A percentile compares a stretch with the other conserved stretches of the same genome.
These are phyloP conservation scores for Phytophthora agathidicida DNA, from an alignment of 352 stramenopile species.

Conservation along the genomic window DNA sequence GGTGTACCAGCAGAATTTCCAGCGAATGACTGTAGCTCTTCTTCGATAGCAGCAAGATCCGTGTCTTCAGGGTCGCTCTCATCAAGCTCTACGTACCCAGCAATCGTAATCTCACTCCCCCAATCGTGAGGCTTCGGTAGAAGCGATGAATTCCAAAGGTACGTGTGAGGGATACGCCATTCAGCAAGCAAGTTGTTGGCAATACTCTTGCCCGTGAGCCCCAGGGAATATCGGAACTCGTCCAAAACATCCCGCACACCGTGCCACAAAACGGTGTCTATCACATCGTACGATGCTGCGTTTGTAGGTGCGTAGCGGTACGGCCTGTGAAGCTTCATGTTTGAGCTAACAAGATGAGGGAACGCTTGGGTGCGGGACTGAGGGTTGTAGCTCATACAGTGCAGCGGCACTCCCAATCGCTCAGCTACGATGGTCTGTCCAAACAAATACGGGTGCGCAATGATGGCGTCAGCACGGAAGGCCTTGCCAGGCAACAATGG, in stretches of 20 bases:
- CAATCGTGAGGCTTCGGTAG: slow-evolving; percentile 71
- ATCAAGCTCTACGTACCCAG: slow-evolving; percentile 55
- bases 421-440: slow-evolving; percentile 69
- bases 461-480: slow-evolving; percentile 77
- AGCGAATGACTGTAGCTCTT: slow-evolving; percentile 28
- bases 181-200: slow-evolving; percentile 44
- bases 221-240: slow-evolving; percentile 60
- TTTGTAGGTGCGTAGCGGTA: slow-evolving; percentile 58
- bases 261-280: slow-evolving; percentile 61
- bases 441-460: slow-evolving; percentile 69
- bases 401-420: slow-evolving; percentile 73
- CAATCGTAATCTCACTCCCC: slow-evolving; percentile 57
- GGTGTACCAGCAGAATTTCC: slow-evolving; percentile 18
- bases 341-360: slow-evolving; percentile 52
- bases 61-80: slow-evolving; percentile 24
- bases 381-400: slow-evolving; percentile 65
- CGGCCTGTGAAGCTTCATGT: slow-evolving; percentile 47
- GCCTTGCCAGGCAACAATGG: slow-evolving; percentile 40
- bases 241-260: slow-evolving; percentile 54
- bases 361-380: slow-evolving; percentile 66
- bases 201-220: slow-evolving; percentile 48
- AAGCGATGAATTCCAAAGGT: slow-evolving; percentile 67
- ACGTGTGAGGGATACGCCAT: slow-evolving; percentile 74
- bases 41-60: slow-evolving; percentile 24
- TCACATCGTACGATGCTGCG: slow-evolving; percentile 55